phyloP scores from a whole-genome alignment of 495 filamentous ascomycete species.

The Wilcoxina mikolae region DNA sequence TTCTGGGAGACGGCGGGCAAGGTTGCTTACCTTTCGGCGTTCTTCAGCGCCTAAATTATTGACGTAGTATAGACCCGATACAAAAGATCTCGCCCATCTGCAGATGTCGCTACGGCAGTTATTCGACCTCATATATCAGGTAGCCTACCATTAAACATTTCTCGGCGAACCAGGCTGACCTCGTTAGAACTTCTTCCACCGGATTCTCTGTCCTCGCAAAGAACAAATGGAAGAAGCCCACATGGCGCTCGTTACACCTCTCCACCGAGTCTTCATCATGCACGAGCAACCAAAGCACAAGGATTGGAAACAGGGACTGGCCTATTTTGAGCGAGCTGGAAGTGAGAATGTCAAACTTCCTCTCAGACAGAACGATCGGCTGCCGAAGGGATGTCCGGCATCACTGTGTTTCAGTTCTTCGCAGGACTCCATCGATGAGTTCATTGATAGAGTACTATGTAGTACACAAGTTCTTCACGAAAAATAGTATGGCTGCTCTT shows the following conservation, averaged over 20 bases:
- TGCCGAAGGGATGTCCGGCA: slow-evolving; percentile 5
- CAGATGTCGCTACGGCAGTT: slow-evolving; percentile 1
- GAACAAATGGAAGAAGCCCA: not conserved
- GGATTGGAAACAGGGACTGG: not conserved
- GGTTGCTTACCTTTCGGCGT: not conserved
- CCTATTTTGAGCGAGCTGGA: not conserved
- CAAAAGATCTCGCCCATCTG: slow-evolving; percentile 1
- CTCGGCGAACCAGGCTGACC: not conserved
- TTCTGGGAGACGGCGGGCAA: not conserved
- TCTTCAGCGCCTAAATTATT: not conserved
- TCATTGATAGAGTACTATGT: slow-evolving; percentile 2
- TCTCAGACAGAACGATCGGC: not conserved
- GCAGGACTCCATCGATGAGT: not conserved
- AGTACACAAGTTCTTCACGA: not conserved
- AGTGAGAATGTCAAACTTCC: not conserved
- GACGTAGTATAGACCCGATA: not conserved
- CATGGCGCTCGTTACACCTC: not conserved
- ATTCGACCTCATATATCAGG: slow-evolving; percentile 6
- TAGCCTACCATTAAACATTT: not conserved
- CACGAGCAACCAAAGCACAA: slow-evolving; percentile 1
- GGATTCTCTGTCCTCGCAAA: slow-evolving; percentile 2
- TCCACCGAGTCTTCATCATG: slow-evolving; percentile 2
- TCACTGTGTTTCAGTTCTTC: not conserved
- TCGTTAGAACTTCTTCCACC: slow-evolving; percentile 4
- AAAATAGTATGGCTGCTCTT: not conserved